Percentiles rank a stretch among this genome's conserved stretches.
Conservation (phyloP, 2,329 filamentous ascomycete genomes). For the Penicillium thymicola region DNA sequence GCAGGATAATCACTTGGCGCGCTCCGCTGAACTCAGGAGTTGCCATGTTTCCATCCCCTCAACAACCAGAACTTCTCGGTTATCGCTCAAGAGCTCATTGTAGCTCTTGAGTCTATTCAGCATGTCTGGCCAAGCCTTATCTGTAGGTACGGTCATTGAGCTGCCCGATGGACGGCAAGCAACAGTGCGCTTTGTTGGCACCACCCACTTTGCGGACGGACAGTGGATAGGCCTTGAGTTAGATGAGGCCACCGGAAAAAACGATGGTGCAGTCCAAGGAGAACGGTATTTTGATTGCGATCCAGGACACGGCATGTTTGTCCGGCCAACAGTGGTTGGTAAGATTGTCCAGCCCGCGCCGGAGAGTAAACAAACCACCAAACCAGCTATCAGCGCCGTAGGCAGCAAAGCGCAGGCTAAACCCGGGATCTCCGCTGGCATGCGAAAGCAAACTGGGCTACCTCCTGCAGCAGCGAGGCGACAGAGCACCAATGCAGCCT, state of each 20-base stretch:
- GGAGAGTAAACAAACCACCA: conserved; percentile 39
- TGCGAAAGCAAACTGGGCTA: conserved; percentile 45
- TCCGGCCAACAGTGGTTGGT: conserved; percentile 67
- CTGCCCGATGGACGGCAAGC: conserved; percentile 74
- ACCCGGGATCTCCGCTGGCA: conserved; percentile 20
- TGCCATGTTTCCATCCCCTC: conserved; percentile 1
- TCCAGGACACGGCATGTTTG: conserved; percentile 74
- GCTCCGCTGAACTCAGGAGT: conserved; percentile 15
- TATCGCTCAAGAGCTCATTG: conserved; percentile 12
- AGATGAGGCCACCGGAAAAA: conserved; percentile 78
- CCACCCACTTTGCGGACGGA: conserved; percentile 74
- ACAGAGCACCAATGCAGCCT: conserved; percentile 63
- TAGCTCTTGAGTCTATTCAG: conserved; percentile 8
- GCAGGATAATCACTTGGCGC: conserved; percentile 10
- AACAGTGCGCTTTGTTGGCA: conserved; percentile 76
- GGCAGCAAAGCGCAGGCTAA: conserved; percentile 18
- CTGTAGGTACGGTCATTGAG: conserved; percentile 69
- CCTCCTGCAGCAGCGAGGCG: conserved; percentile 59
- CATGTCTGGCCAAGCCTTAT: conserved; percentile 31
- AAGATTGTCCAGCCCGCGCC: conserved; percentile 43
- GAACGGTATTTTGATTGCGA: conserved; percentile 83
- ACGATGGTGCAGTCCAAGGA: conserved; percentile 87
- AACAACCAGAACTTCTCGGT: conserved; percentile 8
- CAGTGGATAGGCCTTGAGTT: conserved; percentile 91
- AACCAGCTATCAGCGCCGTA: conserved; percentile 30